Evolutionary conservation across 208 protist genomes (phyloP).

Genomic region (Trypanosoma mega): DNA sequence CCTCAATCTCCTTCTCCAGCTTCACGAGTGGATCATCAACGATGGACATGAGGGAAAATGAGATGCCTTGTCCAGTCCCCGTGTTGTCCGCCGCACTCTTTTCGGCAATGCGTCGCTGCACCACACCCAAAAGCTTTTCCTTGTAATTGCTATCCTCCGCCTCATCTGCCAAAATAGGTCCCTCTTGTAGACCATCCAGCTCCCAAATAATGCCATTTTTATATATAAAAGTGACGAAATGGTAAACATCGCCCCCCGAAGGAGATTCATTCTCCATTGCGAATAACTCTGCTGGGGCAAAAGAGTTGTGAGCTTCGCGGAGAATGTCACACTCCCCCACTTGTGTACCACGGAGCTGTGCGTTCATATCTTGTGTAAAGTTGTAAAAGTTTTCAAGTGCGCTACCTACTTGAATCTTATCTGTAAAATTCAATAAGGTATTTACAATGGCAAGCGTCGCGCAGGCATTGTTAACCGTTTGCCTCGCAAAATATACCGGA

Average conservation of each 20-base stretch:
- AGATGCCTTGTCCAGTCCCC: constrained; percentile 81
- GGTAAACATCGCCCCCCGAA: constrained; percentile 91
- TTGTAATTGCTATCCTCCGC: constrained; percentile 66
- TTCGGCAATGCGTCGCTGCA: constrained; percentile 88
- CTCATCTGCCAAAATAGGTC: constrained; percentile 84
- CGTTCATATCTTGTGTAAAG: constrained; percentile 71
- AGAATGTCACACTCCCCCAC: constrained; percentile 86
- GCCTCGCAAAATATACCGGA: constrained; percentile 95
- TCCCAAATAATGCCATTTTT: constrained; percentile 95
- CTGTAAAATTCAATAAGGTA: constrained; percentile 92
- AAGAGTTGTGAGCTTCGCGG: constrained; percentile 95
- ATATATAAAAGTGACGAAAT: constrained; percentile 97
- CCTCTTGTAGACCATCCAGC: constrained; percentile 96
- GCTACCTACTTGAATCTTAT: constrained; percentile 90
- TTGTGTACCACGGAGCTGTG: constrained; percentile 67
- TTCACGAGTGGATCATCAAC: constrained; percentile 81
- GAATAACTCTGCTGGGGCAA: constrained; percentile 70
- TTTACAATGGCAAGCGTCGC: constrained; percentile 98
- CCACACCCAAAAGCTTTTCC: constrained; percentile 60
- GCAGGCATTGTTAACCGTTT: constrained; percentile 97
- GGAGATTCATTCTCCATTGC: constrained; percentile 26
- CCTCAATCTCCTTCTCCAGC: constrained; percentile 68
- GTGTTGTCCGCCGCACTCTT: constrained; percentile 50
- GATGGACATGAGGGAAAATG: constrained; percentile 96
- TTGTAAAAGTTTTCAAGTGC: constrained; percentile 76